Percentiles rank a stretch among this genome's conserved stretches.
phyloP scores from a whole-genome alignment of 345 rosid species.

The Noccaea caerulescens region DNA sequence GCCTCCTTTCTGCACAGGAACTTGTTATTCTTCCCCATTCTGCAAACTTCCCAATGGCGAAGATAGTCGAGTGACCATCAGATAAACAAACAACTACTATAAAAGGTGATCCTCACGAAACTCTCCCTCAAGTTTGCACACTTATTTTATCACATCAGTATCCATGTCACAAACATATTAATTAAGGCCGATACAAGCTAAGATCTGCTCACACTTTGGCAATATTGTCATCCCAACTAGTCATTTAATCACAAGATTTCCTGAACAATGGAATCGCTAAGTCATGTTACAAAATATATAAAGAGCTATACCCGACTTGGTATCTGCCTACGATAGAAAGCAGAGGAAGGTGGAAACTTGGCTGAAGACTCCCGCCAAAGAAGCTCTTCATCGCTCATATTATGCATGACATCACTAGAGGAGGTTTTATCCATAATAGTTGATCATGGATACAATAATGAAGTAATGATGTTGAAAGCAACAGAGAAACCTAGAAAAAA shows the following conservation, averaged over 20 bases:
- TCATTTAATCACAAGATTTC: too few relatives aligned
- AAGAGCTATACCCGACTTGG: constrained; percentile 76
- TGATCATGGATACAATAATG: constrained; percentile 58
- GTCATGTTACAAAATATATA: not conserved
- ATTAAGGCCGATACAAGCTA: too few relatives aligned
- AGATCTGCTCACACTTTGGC: too few relatives aligned
- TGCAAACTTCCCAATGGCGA: constrained; percentile 52
- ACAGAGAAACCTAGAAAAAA: constrained; percentile 54
- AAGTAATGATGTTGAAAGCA: constrained; percentile 52
- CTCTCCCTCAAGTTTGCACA: too few relatives aligned
- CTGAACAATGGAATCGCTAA: not conserved
- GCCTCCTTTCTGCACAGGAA: constrained; percentile 78
- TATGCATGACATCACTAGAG: constrained; percentile 57
- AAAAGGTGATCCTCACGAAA: too few relatives aligned
- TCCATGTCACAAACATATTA: not conserved
- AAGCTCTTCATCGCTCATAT: constrained; percentile 78
- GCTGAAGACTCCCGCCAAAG: constrained; percentile 75
- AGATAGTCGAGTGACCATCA: constrained; percentile 7
- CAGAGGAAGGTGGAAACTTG: constrained; percentile 58
- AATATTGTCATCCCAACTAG: too few relatives aligned
- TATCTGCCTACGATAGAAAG: constrained; percentile 71
- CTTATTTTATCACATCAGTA: not conserved
- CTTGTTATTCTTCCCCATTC: constrained; percentile 96
- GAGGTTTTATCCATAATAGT: constrained; percentile 67
- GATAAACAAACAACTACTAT: not conserved